These are phyloP conservation scores for Microdochium trichocladiopsis DNA, from an alignment of 2,329 filamentous ascomycete genomes.

Conservation along the genomic window DNA sequence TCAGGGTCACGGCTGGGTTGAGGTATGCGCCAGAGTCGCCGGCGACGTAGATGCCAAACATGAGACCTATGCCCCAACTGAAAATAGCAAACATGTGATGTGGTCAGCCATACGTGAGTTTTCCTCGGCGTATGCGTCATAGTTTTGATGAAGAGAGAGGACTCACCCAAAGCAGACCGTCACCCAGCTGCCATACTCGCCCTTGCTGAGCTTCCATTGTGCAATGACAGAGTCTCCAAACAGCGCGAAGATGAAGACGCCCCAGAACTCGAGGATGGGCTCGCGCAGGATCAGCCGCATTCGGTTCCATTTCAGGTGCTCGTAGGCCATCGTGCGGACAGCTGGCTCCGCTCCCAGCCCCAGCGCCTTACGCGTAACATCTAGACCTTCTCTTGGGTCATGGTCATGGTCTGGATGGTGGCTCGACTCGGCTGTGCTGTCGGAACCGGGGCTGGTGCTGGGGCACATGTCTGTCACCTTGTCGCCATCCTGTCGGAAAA, in stretches of 20 bases:
- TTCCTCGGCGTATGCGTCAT: too few relatives aligned
- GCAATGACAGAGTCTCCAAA: constrained; percentile 68
- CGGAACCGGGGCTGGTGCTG: not conserved
- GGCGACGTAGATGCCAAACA: constrained; percentile 62
- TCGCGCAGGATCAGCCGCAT: constrained; percentile 45
- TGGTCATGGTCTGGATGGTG: not conserved
- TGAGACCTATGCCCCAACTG: constrained; percentile 48
- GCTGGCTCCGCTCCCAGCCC: not conserved
- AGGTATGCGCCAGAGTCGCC: constrained; percentile 62
- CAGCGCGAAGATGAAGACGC: constrained; percentile 59
- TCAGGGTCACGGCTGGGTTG: constrained; percentile 64
- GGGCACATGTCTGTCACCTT: not conserved
- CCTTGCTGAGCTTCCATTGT: constrained; percentile 54
- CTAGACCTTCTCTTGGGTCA: not conserved
- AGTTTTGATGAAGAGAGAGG: not conserved
- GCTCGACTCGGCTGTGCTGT: not conserved
- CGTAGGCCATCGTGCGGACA: not conserved
- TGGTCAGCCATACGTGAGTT: too few relatives aligned
- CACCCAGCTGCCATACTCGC: constrained; percentile 38
- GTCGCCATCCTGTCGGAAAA: not conserved
- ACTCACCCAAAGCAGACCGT: constrained; percentile 42
- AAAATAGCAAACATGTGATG: not conserved
- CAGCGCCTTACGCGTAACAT: not conserved
- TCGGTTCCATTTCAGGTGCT: constrained; percentile 36
- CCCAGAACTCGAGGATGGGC: constrained; percentile 60